Evolutionary conservation across 495 filamentous ascomycete genomes (phyloP), one percentile per base, ranked within the genome.

Genomic region (Niebla homalea): DNA sequence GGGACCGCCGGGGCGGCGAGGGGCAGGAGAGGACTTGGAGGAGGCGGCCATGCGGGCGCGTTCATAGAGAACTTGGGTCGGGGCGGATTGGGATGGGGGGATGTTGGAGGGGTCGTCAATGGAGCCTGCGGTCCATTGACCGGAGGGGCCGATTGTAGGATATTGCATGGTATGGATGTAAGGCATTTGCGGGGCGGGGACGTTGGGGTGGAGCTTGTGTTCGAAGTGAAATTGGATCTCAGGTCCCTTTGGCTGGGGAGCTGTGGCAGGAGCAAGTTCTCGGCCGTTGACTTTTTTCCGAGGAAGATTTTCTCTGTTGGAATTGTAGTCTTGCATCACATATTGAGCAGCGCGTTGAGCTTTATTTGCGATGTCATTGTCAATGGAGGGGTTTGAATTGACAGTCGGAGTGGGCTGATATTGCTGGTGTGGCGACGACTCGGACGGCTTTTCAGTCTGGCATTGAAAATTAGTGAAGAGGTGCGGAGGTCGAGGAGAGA

Each of bases 31-130:
- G 1, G 83, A 77, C 62, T 90, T 90, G 10, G 84, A 77, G 3
- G 84, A 84, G 10, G 86, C 87, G 0, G 85, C 87, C 62, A 84
- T 80, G 8, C 88, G 81, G 25, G 87, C 87, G 36, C 78, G 79
- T 58, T 92, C 85, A 55, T 93, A 92, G 0, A 92, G 70, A 1
- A 85, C 79, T 36, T 84, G 78, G 1, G 84, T 90, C 1, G 87
- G 81, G 42, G 82, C 81, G 6, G 78, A 81, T 60, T 92, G 87
- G 6, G 64, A 83, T 46, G 74, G 83, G 19, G 67, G 83, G 58
- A 65, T 79, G 35, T 69, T 68, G 5, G 50, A 49, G 4, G 44
- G 55, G 23, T 58, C 44, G 23, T 37, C 44, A 12, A 49, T 51
- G 11, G 58, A 39, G 21, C n/a, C 25, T 18, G 62, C 15, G 52